Conservation (phyloP, 495 filamentous ascomycete species). For the Trichocladium uniseriatum region DNA sequence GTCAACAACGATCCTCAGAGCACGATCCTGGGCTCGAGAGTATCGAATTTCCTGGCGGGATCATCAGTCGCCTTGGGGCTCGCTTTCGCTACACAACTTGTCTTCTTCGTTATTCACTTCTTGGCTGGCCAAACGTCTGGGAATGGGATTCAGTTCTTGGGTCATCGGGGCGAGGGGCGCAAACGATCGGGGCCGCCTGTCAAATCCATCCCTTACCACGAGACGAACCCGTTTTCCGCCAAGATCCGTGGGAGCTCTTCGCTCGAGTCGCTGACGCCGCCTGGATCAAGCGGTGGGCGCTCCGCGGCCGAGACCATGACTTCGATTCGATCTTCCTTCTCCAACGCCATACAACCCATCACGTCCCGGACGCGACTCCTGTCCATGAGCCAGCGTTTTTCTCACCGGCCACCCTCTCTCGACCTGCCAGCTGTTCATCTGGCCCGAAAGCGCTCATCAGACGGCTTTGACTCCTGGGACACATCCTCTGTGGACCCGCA, state of each 20-base stretch:
- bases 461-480: conserved; percentile 62
- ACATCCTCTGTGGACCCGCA: conserved; percentile 52
- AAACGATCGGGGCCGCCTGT: conserved; percentile 23
- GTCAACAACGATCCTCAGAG: conserved; percentile 16
- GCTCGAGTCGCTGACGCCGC: conserved; percentile 25
- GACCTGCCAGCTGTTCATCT: conserved; percentile 30
- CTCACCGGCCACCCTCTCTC: conserved; percentile 28
- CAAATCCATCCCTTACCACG: conserved; percentile 40
- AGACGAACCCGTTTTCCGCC: conserved; percentile 26
- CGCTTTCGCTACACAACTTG: conserved; percentile 32
- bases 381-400: conserved; percentile 18
- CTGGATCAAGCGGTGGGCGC: conserved; percentile 32
- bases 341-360: conserved; percentile 40
- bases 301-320: conserved; percentile 41
- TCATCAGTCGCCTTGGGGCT: conserved; percentile 33
- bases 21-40: conserved; percentile 25
- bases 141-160: conserved; percentile 14
- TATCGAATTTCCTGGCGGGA: conserved; percentile 28
- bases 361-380: conserved; percentile 43
- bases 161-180: conserved; percentile 24
- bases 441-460: conserved; percentile 10
- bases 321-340: conserved; percentile 46
- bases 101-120: conserved; percentile 34
- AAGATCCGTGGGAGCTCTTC: conserved; percentile 20
- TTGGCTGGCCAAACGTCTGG: conserved; percentile 20